A percentile compares a stretch with the other conserved stretches of the same genome.
phyloP scores from a whole-genome alignment of 129 eudicot genomes.

The Centaurea solstitialis region DNA sequence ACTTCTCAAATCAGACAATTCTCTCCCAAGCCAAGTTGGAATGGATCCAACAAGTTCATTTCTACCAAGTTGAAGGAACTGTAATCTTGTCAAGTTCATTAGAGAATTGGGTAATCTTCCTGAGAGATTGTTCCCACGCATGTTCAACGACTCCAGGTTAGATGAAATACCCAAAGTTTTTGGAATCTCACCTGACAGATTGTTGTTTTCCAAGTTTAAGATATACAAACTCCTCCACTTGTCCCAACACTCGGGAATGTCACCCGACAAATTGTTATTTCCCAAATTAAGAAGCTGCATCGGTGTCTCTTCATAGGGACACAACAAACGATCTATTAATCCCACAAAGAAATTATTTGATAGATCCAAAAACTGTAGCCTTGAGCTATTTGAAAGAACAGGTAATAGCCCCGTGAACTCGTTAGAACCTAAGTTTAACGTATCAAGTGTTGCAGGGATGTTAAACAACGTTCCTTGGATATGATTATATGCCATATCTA shows the following conservation, averaged over 20 bases:
- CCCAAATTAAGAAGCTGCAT: constrained; percentile 31
- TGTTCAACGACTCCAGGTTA: background rate
- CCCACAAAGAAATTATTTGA: constrained; percentile 31
- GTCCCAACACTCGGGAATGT: constrained; percentile 24
- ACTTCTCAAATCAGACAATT: background rate
- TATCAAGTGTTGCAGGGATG: background rate
- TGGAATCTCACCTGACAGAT: constrained; percentile 20
- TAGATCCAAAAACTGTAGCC: background rate
- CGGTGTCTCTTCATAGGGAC: constrained; percentile 13
- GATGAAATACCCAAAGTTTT: constrained; percentile 1
- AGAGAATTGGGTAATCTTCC: background rate
- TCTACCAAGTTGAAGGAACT: background rate
- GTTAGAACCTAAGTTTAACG: constrained; percentile 32
- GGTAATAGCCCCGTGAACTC: constrained; percentile 38
- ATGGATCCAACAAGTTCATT: background rate
- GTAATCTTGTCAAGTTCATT: background rate
- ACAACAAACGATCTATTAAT: constrained; percentile 25
- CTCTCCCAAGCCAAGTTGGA: background rate
- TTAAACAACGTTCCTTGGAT: constrained; percentile 27
- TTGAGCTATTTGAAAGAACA: background rate
- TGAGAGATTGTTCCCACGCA: background rate
- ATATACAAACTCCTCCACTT: background rate
- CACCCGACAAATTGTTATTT: constrained; percentile 23
- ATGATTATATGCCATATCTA: no score
- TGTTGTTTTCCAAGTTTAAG: constrained; percentile 22